These are phyloP conservation scores for Oenanthe sinensis DNA, from an alignment of 129 eudicot species.

Conservation along the genomic window DNA sequence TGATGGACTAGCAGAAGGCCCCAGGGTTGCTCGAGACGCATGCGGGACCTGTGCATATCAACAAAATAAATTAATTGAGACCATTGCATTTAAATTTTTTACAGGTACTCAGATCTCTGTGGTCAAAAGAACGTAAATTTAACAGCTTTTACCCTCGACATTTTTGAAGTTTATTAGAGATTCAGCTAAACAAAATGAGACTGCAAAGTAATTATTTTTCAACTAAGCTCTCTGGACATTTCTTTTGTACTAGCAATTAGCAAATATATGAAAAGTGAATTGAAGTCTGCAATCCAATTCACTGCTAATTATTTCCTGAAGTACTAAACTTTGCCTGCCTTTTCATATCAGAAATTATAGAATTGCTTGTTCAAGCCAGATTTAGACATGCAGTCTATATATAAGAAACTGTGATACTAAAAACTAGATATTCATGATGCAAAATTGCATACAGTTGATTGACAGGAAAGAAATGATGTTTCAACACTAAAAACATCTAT, in stretches of 20 bases:
- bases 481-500: not conserved
- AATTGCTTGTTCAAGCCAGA: not conserved
- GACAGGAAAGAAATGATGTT: not conserved
- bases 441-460: not conserved
- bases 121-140: not conserved
- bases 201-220: not conserved
- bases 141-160: not conserved
- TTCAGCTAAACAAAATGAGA: not conserved
- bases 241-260: not conserved
- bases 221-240: not conserved
- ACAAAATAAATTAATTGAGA: constrained; percentile 3
- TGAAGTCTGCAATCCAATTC: not conserved
- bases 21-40: constrained; percentile 48
- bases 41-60: constrained; percentile 43
- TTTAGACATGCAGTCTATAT: not conserved
- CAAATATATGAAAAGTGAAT: not conserved
- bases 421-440: not conserved
- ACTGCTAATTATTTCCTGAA: not conserved
- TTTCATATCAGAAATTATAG: not conserved
- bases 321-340: not conserved
- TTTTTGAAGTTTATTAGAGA: not conserved
- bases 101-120: not conserved
- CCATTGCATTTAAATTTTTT: not conserved
- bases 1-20: constrained; percentile 62
- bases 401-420: not conserved